Evolutionary conservation across 352 stramenopile genomes (phyloP).

Genomic region (Globisporangium camurandrum): DNA sequence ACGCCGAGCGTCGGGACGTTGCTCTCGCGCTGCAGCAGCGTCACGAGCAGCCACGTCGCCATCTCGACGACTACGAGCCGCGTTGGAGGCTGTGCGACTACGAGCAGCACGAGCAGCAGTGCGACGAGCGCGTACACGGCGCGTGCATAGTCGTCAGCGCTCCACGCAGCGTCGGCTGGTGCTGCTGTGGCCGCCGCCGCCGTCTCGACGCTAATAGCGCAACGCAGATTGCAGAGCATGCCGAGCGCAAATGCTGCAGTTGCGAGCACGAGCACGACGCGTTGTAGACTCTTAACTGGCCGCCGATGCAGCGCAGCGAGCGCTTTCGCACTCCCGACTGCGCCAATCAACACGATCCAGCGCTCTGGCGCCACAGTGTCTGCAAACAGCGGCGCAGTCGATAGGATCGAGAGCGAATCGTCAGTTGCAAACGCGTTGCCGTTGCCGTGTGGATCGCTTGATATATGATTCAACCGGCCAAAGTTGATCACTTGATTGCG

Average conservation of each 20-base stretch:
- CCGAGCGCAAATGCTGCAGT: slow-evolving; percentile 16
- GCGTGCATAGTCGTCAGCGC: slow-evolving; percentile 34
- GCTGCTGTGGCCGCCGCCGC: too few relatives aligned
- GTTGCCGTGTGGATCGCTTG: slow-evolving; percentile 27
- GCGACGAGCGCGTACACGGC: slow-evolving; percentile 32
- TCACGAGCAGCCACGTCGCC: slow-evolving; percentile 50
- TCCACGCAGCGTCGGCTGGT: slow-evolving; percentile 1
- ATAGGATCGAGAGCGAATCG: slow-evolving; percentile 76
- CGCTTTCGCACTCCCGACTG: slow-evolving; percentile 24
- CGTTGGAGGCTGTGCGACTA: slow-evolving; percentile 2
- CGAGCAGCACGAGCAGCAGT: slow-evolving; percentile 11
- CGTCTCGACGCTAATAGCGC: too few relatives aligned
- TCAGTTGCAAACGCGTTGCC: slow-evolving; percentile 74
- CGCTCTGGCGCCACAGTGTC: slow-evolving; percentile 16
- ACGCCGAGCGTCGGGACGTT: slow-evolving; percentile 58
- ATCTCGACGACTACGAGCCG: slow-evolving; percentile 29
- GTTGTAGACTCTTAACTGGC: background rate
- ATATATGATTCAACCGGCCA: slow-evolving; percentile 54
- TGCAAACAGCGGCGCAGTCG: slow-evolving; percentile 44
- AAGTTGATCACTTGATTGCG: slow-evolving; percentile 89
- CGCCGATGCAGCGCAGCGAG: background rate
- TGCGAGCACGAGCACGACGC: slow-evolving; percentile 4
- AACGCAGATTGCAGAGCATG: slow-evolving; percentile 17
- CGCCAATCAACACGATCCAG: slow-evolving; percentile 30
- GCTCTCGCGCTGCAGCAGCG: slow-evolving; percentile 42